Evolutionary conservation across 495 filamentous ascomycete genomes (phyloP).

Genomic region (Lentithecium fluviatile): DNA sequence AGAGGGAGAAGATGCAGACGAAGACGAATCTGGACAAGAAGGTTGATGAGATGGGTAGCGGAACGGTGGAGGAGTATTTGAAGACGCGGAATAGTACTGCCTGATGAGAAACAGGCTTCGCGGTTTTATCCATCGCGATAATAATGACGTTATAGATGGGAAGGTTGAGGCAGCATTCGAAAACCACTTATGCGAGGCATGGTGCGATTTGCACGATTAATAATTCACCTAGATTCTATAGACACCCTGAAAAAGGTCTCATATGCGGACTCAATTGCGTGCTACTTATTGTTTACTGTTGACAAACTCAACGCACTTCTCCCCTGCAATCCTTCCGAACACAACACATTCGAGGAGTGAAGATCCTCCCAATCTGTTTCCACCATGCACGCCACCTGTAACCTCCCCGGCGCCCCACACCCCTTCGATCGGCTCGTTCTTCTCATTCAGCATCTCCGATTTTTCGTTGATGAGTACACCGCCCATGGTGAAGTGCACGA

Average conservation of each 20-base stretch:
- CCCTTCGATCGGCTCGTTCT: conserved; percentile 45
- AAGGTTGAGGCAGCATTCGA: too few species aligned
- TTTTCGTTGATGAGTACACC: conserved; percentile 51
- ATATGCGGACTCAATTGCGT: too few species aligned
- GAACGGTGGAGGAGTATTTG: conserved; percentile 16
- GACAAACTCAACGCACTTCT: not conserved
- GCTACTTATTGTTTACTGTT: not conserved
- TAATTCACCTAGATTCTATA: too few species aligned
- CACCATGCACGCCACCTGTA: conserved; percentile 57
- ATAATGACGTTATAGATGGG: too few species aligned
- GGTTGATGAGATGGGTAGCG: conserved; percentile 11
- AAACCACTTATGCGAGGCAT: too few species aligned
- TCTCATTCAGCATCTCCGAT: conserved; percentile 44
- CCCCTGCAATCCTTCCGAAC: conserved; percentile 57
- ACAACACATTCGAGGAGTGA: conserved; percentile 59
- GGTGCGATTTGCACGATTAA: too few species aligned
- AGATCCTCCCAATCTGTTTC: conserved; percentile 54
- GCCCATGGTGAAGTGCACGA: conserved; percentile 62
- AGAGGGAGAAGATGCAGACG: not conserved
- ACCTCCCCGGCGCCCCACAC: conserved; percentile 57
- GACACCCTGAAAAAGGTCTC: too few species aligned
- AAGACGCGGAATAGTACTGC: conserved; percentile 1
- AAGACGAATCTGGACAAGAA: conserved; percentile 1
- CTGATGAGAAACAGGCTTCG: not conserved
- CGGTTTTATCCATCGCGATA: too few species aligned